Conservation (phyloP, 176 grass and related monocot genomes). For the Otatea glauca region DNA sequence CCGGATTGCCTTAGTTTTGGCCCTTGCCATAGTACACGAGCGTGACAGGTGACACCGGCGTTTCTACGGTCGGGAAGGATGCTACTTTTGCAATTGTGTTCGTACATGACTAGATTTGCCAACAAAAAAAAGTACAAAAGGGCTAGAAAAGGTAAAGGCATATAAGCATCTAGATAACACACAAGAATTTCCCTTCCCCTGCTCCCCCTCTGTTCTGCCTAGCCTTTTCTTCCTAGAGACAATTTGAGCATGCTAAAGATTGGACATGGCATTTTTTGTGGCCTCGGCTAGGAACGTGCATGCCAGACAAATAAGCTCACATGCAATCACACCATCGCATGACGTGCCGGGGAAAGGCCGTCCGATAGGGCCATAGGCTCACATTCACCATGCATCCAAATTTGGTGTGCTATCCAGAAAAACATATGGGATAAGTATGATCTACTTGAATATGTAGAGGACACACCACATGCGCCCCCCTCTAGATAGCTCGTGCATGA, state of each 20-base stretch:
- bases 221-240: conserved; percentile 12
- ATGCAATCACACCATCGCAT: conserved; percentile 34
- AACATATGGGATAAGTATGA: not conserved
- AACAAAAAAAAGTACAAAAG: too few species aligned
- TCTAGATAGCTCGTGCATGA: not conserved
- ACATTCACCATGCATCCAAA: not conserved
- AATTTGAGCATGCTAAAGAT: conserved; percentile 24
- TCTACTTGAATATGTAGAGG: not conserved
- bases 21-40: too few species aligned
- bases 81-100: too few species aligned
- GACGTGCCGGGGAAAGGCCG: conserved; percentile 30
- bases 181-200: not conserved
- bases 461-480: conserved; percentile 44
- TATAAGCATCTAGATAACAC: not conserved
- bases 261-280: not conserved
- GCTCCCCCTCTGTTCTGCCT: not conserved
- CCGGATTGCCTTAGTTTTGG: too few species aligned
- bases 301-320: conserved; percentile 47
- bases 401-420: not conserved
- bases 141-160: too few species aligned
- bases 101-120: too few species aligned
- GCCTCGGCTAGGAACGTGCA: conserved; percentile 42
- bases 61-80: too few species aligned
- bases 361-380: not conserved
- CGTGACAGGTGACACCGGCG: too few species aligned